Base-by-base conservation (phyloP, 1,139 yeast species). In the Petasospora fabianii region DNA sequence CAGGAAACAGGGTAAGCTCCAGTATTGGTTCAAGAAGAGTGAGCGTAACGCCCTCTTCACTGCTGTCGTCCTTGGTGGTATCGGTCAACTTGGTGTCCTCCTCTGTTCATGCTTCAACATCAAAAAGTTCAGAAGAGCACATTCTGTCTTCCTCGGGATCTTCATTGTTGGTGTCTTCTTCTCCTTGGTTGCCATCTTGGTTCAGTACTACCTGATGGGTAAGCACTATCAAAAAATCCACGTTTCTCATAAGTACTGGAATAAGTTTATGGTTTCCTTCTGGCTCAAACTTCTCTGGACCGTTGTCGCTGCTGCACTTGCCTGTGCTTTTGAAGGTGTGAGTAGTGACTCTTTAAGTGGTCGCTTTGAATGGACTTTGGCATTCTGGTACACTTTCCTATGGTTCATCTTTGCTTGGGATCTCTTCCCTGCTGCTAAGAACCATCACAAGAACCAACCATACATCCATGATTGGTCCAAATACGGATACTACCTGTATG, bases 321-420 rank as follows among this genome's bases (percentile, higher is more conserved):
- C 94, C 5, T 64, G 83, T 22, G 70, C 77, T 30, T 90, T 87
- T 54, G 92, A 79, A 12, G 72, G 62, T 2, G 62, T 66, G 39
- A 64, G 69, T 2, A 70, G 65, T 29, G 43, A 64, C 10, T 62
- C 69, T 27, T 62, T 69, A 13, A 64, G 71, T 18, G 85, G 77
- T 3, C 65, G 84, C 1, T 80, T 84, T 59, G 97, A 90, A 61
- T 90, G 97, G 97, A 56, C 77, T 8, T 63, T 88, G 33, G 80
- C 90, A 7, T 90, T 81, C 63, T 82, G 86, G 79, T 88, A 85
- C 57, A 94, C 95, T 9, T 57, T 82, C 27, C 69, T 84, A 46
- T 73, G 82, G 52, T 59, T 83, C 9, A 65, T 82, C 46, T 73
- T 92, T 64, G 66, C 83, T 3, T 70, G 77, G 50, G 97, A 90